A percentile compares a stretch with the other conserved stretches of the same genome.
phyloP scores from a whole-genome alignment of 2,329 filamentous ascomycete species.

The Aureobasidium melanogenum region DNA sequence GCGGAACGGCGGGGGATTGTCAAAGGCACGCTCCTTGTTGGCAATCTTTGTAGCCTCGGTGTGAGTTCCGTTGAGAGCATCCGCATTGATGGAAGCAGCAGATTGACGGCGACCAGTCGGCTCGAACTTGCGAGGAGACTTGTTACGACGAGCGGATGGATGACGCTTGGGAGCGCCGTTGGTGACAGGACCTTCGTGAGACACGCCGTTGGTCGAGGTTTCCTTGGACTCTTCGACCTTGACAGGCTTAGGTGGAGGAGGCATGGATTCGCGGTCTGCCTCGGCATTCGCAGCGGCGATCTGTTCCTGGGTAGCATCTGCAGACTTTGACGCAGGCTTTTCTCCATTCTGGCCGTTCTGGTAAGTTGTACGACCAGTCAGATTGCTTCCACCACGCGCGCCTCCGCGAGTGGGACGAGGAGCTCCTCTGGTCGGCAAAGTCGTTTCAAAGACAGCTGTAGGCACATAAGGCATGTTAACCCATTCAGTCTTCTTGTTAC shows the following conservation, averaged over 20 bases:
- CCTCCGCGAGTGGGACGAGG: slow-evolving; percentile 41
- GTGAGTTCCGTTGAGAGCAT: background rate
- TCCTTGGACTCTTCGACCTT: slow-evolving; percentile 10
- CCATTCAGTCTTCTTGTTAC: slow-evolving; percentile 74
- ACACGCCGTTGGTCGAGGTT: background rate
- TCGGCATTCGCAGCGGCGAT: slow-evolving; percentile 13
- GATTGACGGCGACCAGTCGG: background rate
- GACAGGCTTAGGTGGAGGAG: slow-evolving; percentile 18
- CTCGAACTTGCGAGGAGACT: slow-evolving; percentile 16
- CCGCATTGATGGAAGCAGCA: background rate
- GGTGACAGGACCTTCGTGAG: background rate
- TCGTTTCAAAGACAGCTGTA: slow-evolving; percentile 78
- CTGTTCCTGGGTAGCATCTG: background rate
- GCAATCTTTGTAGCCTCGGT: background rate
- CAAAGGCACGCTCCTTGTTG: background rate
- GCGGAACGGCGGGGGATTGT: background rate
- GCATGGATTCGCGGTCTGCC: slow-evolving; percentile 22
- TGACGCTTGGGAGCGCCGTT: slow-evolving; percentile 7
- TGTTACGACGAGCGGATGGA: slow-evolving; percentile 12
- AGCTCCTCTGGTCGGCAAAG: slow-evolving; percentile 43
- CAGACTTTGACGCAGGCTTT: background rate
- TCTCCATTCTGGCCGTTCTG: slow-evolving; percentile 12
- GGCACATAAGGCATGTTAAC: slow-evolving; percentile 74
- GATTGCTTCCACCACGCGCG: slow-evolving; percentile 46
- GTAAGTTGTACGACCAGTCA: slow-evolving; percentile 34